These are phyloP conservation scores for Claviceps humidiphila DNA, from an alignment of 2,329 filamentous ascomycete genomes.

Conservation along the genomic window DNA sequence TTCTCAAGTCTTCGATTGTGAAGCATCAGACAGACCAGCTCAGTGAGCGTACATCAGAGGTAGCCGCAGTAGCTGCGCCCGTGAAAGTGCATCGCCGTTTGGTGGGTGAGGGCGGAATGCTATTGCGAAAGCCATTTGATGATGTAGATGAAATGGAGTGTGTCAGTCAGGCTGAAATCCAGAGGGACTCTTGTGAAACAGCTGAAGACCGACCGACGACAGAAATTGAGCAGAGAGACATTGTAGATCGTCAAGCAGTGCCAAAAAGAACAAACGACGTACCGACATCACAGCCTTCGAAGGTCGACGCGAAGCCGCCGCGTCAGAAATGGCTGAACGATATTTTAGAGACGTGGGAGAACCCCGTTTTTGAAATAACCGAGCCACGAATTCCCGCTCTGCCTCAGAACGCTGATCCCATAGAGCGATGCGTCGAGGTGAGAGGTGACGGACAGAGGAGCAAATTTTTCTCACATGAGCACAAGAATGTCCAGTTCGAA, in stretches of 20 bases:
- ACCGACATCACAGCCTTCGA: background rate
- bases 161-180: too few species aligned
- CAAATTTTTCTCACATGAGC: constrained; percentile 4
- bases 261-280: background rate
- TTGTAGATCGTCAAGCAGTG: too few species aligned
- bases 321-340: constrained; percentile 42
- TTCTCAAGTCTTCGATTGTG: background rate
- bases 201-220: background rate
- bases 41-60: background rate
- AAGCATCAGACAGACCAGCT: background rate
- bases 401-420: constrained; percentile 9
- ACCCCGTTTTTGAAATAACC: constrained; percentile 53
- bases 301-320: constrained; percentile 6
- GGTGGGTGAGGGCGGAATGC: constrained; percentile 26
- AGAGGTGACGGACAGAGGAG: constrained; percentile 3
- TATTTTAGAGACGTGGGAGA: constrained; percentile 55
- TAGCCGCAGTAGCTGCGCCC: too few species aligned
- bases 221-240: background rate
- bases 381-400: constrained; percentile 33
- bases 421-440: constrained; percentile 1
- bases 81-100: constrained; percentile 12
- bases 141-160: constrained; percentile 12
- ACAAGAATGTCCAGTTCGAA: constrained; percentile 16
- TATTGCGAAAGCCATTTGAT: constrained; percentile 33
- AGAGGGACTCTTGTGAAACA: too few species aligned